A percentile compares a stretch with the other conserved stretches of the same genome.
Evolutionary conservation across 2,329 filamentous ascomycete species (phyloP).

Genomic region (Hansfordia pulvinata): DNA sequence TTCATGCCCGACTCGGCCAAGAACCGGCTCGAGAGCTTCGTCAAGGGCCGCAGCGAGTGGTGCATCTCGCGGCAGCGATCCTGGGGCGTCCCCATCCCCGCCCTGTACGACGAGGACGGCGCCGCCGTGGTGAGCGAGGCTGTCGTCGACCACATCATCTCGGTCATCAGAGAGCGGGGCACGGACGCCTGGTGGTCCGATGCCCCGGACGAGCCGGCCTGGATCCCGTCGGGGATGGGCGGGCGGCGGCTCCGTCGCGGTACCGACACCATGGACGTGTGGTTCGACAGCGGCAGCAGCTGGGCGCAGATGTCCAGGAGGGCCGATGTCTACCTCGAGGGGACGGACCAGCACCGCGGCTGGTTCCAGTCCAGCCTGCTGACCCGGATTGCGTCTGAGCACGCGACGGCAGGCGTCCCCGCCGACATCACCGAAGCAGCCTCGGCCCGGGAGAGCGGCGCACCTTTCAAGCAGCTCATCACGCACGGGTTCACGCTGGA

Average conservation of each 20-base stretch:
- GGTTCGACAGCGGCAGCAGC: conserved; percentile 96
- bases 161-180: conserved; percentile 60
- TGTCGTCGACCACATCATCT: conserved; percentile 74
- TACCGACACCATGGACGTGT: conserved; percentile 96
- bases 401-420: conserved; percentile 35
- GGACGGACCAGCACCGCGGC: conserved; percentile 88
- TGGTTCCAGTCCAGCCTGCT: conserved; percentile 97
- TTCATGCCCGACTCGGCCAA: conserved; percentile 70
- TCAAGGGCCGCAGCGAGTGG: conserved; percentile 85
- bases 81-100: conserved; percentile 95
- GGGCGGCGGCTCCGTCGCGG: conserved; percentile 55
- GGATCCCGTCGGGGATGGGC: conserved; percentile 55
- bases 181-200: conserved; percentile 96
- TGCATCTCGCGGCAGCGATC: conserved; percentile 92
- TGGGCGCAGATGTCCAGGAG: conserved; percentile 52
- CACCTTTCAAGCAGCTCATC: conserved; percentile 81
- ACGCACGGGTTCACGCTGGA: conserved; percentile 95
- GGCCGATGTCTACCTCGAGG: conserved; percentile 86
- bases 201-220: conserved; percentile 56
- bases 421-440: conserved; percentile 17
- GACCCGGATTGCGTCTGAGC: conserved; percentile 71
- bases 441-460: no score
- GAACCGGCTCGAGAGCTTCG: conserved; percentile 68
- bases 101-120: conserved; percentile 61
- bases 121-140: conserved; percentile 67